These are phyloP conservation scores for Dictyostelium discoideum DNA, from an alignment of 78 protist genomes.

Conservation along the genomic window DNA sequence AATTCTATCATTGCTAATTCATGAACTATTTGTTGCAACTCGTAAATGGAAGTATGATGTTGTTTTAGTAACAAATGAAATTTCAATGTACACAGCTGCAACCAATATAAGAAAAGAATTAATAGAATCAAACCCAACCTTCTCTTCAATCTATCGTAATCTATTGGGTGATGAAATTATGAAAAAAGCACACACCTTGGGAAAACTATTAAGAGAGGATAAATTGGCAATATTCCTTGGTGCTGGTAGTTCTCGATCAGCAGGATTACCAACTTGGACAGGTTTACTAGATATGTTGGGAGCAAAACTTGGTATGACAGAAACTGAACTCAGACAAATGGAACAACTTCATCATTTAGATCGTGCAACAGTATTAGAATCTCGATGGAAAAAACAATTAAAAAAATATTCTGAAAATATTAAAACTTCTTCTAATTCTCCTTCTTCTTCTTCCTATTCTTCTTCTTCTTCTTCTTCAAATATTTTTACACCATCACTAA, in stretches of 20 bases:
- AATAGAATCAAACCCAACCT: conserved; percentile 5
- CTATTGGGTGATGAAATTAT: conserved; percentile 4
- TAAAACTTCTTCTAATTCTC: background rate
- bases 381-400: conserved; percentile 57
- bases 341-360: conserved; percentile 59
- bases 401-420: background rate
- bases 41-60: conserved; percentile 78
- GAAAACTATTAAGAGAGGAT: conserved; percentile 19
- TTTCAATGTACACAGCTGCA: conserved; percentile 63
- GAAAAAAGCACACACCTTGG: conserved; percentile 24
- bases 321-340: conserved; percentile 6
- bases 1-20: conserved; percentile 49
- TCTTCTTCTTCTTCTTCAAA: background rate
- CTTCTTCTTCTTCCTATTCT: background rate
- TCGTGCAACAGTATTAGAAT: conserved; percentile 66
- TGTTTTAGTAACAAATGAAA: conserved; percentile 68
- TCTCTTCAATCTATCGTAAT: background rate
- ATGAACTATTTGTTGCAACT: conserved; percentile 49
- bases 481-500: background rate
- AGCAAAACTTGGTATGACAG: conserved; percentile 41
- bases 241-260: conserved; percentile 75
- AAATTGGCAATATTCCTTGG: conserved; percentile 76
- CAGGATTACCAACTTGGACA: conserved; percentile 86
- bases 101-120: conserved; percentile 19
- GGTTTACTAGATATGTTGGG: conserved; percentile 70